Evolutionary conservation across 2,329 filamentous ascomycete species (phyloP), one percentile per base, ranked within the genome.

Genomic region (Stylonectria norvegica): DNA sequence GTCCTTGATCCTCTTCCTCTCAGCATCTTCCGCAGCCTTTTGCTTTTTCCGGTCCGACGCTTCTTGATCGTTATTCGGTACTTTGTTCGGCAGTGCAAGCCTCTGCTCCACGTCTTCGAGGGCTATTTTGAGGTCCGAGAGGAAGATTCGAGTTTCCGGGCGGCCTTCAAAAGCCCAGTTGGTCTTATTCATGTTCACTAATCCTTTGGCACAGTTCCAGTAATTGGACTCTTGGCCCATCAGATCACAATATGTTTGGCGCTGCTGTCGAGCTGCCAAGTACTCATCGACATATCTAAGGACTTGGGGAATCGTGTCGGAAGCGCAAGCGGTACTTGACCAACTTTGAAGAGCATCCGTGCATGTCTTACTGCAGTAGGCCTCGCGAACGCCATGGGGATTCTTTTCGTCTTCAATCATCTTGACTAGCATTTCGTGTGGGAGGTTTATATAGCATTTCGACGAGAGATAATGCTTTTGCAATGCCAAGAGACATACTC

Each of bases 371-470:
- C 16, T 12, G 12, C 38, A 41, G 17, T 36, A 41, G 10, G 19
- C 20, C 3, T 16, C 12, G 12, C 28, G 33, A 6, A 41, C 27
- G 2, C 5, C 12, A 3, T 10, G 19, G 5, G 27, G 33, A n/a
- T n/a, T n/a, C 12, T 36, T 29, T 28, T 37, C 27, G 12, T 28
- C n/a, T 19, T 28, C 16, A 17, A 32, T 8, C 38, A 41, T 33
- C 17, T 27, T 14, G 22, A 29, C 16, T 9, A 33, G 20, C n/a
- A 16, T 25, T 5, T 28, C 20, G 4, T 19, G 27, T 3, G 27
- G 16, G 12, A 36, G 16, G n/a, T 33, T 41, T 2, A 41, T 27
- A 18, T 41, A 41, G 6, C 33, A 32, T 2, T 32, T 36, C 14
- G 34, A 12, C 3, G 27, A 32, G 14, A 28, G 29, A 17, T 41